phyloP scores from a whole-genome alignment of 768 basidiomycete species.

The Tylopilus vinaceipallidus region DNA sequence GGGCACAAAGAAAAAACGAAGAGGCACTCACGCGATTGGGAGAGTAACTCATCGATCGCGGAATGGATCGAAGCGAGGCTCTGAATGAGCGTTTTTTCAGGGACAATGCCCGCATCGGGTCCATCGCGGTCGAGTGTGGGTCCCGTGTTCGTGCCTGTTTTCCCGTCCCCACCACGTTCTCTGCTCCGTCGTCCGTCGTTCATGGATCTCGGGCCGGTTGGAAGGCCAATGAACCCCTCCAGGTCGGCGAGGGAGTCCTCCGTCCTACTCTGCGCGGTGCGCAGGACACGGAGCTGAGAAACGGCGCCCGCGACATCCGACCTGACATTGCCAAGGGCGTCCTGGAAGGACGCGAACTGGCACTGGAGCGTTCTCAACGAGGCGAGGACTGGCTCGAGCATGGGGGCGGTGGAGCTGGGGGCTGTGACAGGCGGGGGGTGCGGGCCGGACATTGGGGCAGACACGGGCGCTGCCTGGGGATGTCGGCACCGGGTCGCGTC shows the following conservation, averaged over 20 bases:
- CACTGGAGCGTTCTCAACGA: conserved; percentile 9
- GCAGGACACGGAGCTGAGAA: conserved; percentile 13
- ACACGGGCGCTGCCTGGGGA: too few relatives aligned
- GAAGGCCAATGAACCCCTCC: conserved; percentile 14
- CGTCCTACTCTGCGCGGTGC: conserved; percentile 13
- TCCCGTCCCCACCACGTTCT: not conserved
- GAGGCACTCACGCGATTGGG: conserved; percentile 10
- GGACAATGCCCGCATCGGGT: not conserved
- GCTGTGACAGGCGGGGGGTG: not conserved
- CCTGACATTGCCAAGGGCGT: conserved; percentile 2
- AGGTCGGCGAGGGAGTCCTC: conserved; percentile 7
- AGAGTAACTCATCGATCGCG: conserved; percentile 20
- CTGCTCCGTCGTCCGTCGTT: not conserved
- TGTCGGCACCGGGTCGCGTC: not conserved
- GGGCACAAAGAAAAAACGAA: not conserved
- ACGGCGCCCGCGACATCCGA: conserved; percentile 17
- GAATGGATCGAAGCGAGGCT: conserved; percentile 20
- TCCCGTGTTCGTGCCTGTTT: not conserved
- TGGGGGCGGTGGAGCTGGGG: conserved; percentile 1
- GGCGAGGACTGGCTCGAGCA: not conserved
- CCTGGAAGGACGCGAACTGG: conserved; percentile 17
- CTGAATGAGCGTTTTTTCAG: conserved; percentile 7
- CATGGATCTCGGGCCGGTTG: not conserved
- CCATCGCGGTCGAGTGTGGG: not conserved
- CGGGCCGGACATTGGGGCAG: not conserved